A percentile compares a stretch with the other conserved stretches of the same genome.
Evolutionary conservation across 2,329 filamentous ascomycete genomes (phyloP).

Genomic region (Colletotrichum higginsianum): DNA sequence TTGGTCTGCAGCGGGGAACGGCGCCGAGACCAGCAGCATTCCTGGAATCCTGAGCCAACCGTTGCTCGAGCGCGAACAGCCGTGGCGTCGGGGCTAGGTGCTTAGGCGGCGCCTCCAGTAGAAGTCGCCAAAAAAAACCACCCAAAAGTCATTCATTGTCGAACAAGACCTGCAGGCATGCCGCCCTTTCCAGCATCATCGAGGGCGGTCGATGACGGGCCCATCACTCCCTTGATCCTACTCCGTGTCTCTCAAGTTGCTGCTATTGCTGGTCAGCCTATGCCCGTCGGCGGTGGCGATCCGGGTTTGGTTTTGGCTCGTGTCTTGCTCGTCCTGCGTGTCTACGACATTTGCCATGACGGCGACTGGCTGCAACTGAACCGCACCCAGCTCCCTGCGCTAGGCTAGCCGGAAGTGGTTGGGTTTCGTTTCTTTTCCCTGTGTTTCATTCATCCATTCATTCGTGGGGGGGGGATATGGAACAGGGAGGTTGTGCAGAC

Average conservation of each 20-base stretch:
- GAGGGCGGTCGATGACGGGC: neutral
- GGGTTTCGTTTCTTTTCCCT: constrained; percentile 34
- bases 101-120: constrained; percentile 20
- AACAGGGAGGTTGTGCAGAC: constrained; percentile 2
- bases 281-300: constrained; percentile 5
- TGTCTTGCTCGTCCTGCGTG: constrained; percentile 20
- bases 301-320: neutral
- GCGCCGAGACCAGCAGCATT: constrained; percentile 8
- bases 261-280: constrained; percentile 2
- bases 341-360: constrained; percentile 34
- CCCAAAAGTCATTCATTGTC: constrained; percentile 10
- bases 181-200: constrained; percentile 3
- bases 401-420: constrained; percentile 19
- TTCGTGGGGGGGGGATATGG: neutral
- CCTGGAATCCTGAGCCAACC: constrained; percentile 22
- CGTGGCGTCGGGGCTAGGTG: constrained; percentile 22
- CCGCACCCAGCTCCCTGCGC: constrained; percentile 21
- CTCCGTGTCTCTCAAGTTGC: constrained; percentile 24
- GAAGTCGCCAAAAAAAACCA: neutral
- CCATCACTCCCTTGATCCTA: constrained; percentile 25
- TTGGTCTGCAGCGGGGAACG: constrained; percentile 16
- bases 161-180: constrained; percentile 10
- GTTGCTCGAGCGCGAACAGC: constrained; percentile 17
- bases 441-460: neutral
- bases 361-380: constrained; percentile 19